Conservation (phyloP, 805 yeast species). For the Pichia californica region DNA sequence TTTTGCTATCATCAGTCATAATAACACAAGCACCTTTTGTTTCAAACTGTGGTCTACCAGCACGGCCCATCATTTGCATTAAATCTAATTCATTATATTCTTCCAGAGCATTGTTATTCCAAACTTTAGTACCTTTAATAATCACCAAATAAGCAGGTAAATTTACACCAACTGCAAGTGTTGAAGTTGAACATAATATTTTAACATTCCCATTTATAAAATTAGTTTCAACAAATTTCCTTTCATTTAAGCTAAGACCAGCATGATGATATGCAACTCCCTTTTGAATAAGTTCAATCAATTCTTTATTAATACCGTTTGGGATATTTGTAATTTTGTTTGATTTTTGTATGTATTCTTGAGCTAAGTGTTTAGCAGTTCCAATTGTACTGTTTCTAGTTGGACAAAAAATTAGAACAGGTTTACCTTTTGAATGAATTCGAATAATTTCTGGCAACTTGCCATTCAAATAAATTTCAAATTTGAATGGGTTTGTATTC, state of each 20-base stretch:
- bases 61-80: slow-evolving; percentile 81
- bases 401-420: slow-evolving; percentile 74
- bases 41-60: slow-evolving; percentile 77
- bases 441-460: slow-evolving; percentile 36
- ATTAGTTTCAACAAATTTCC: slow-evolving; percentile 59
- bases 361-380: slow-evolving; percentile 70
- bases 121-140: slow-evolving; percentile 67
- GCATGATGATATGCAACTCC: slow-evolving; percentile 82
- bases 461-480: slow-evolving; percentile 38
- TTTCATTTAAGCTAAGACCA: slow-evolving; percentile 65
- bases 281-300: slow-evolving; percentile 43
- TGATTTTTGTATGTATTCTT: slow-evolving; percentile 58
- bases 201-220: slow-evolving; percentile 62
- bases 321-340: slow-evolving; percentile 63
- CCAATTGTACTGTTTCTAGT: slow-evolving; percentile 74
- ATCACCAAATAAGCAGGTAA: slow-evolving; percentile 74
- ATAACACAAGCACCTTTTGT: slow-evolving; percentile 71
- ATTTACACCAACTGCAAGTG: slow-evolving; percentile 82
- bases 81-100: slow-evolving; percentile 73
- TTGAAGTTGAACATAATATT: slow-evolving; percentile 67
- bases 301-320: slow-evolving; percentile 56
- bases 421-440: slow-evolving; percentile 45
- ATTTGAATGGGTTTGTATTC: slow-evolving; percentile 40
- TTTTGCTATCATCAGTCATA: slow-evolving; percentile 65
- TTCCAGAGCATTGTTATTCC: slow-evolving; percentile 48